phyloP scores from a whole-genome alignment of 2,329 filamentous ascomycete species.

The Exophiala phaeomuriformis region DNA sequence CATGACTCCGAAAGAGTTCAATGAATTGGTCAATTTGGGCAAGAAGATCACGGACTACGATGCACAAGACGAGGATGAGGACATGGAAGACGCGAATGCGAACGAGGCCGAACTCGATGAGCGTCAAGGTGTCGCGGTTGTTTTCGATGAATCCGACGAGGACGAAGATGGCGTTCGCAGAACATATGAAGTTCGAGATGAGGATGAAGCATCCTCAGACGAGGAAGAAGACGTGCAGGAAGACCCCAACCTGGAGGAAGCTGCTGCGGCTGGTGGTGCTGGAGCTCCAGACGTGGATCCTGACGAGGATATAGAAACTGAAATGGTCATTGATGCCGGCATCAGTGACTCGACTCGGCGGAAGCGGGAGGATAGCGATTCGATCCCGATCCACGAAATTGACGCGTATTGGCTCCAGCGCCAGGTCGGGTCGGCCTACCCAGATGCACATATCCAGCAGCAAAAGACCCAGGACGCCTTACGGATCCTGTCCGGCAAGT shows the following conservation, averaged over 20 bases:
- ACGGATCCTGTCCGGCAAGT: constrained; percentile 69
- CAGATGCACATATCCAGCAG: constrained; percentile 86
- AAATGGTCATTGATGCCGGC: constrained; percentile 72
- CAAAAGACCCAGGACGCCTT: constrained; percentile 84
- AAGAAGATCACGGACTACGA: constrained; percentile 99
- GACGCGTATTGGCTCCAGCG: constrained; percentile 97
- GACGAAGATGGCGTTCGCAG: constrained; percentile 73
- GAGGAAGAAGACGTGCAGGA: constrained; percentile 70
- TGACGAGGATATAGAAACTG: constrained; percentile 48
- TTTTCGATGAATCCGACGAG: constrained; percentile 83
- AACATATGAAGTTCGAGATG: constrained; percentile 78
- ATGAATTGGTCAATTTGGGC: constrained; percentile 88
- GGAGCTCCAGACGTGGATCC: constrained; percentile 37
- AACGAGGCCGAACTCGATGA: constrained; percentile 78
- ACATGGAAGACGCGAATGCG: constrained; percentile 62
- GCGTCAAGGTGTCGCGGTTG: constrained; percentile 91
- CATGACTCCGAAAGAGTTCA: constrained; percentile 84
- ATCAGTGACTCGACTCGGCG: constrained; percentile 40
- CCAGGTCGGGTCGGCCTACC: constrained; percentile 79
- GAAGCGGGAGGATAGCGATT: constrained; percentile 44
- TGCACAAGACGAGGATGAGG: constrained; percentile 89
- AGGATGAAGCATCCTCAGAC: constrained; percentile 63
- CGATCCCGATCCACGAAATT: constrained; percentile 77
- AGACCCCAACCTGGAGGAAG: constrained; percentile 45
- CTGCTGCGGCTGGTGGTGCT: constrained; percentile 43